Base-by-base conservation (phyloP, 2,329 filamentous ascomycete genomes). In the Gaeumannomyces tritici region DNA sequence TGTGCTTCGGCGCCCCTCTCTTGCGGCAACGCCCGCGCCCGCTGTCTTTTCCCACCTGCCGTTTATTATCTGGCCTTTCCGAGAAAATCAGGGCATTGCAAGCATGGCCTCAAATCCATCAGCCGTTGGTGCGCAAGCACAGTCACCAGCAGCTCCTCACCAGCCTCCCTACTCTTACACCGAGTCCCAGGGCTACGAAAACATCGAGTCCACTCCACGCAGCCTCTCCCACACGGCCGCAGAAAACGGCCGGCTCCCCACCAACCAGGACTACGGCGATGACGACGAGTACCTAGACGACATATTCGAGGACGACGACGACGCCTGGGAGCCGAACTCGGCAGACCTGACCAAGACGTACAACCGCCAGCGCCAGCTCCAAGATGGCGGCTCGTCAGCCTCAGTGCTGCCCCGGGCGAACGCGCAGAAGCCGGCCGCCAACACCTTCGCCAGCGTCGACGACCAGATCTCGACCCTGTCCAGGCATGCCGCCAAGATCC, bases 391-490 rank as follows among this genome's bases (percentile, higher is more conserved):
- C 55, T 57, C 54, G 73, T 61, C 56, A 72, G 66, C 78, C 78
- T 64, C 35, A 63, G 62, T 65, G 79, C 84, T 85, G 62, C 88
- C 89, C 3, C 88, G 89, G 69, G 85, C 86, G 63, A 96, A 95
- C 71, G 83, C 87, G 24, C 91, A 93, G 72, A 90, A 88, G 70
- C 90, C 91, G 8, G 83, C 83, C 0, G 86, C 90, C 57, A 96
- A 96, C 74, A 93, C 90, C 0, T 82, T 84, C 65, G 84, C 90
- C 28, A 88, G 86, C 28, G 83, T 96, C 61, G 91, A 96, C 73
- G 93, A 97, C 71, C 91, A 97, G 69, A 89, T 96, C 61, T 87
- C 88, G 5, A 88, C 87, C n/a, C 81, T 98, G 51, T 86, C 91
- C 35, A 89, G 88, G 67, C 91, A 97, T 78, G 92, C 93, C 1